These are phyloP conservation scores for Dioszegia crocea DNA, from an alignment of 768 basidiomycete genomes.

Conservation along the genomic window DNA sequence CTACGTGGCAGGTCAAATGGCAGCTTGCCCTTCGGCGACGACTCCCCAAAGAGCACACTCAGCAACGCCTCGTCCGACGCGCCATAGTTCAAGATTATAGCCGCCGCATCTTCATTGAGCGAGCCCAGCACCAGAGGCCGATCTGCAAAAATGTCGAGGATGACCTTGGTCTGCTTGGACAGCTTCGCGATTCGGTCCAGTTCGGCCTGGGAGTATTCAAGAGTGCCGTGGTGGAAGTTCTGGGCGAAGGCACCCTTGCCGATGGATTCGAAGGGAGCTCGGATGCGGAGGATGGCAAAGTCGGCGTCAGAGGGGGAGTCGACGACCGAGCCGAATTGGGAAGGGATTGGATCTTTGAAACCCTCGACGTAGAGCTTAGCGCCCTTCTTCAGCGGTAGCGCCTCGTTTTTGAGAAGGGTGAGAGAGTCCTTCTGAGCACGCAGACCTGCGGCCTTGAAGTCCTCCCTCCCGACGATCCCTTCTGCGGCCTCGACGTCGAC, in stretches of 20 bases:
- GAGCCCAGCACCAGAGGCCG: slow-evolving; percentile 7
- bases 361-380: slow-evolving; percentile 3
- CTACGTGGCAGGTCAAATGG: slow-evolving; percentile 10
- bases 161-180: slow-evolving; percentile 5
- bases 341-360: slow-evolving; percentile 3
- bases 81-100: slow-evolving; percentile 7
- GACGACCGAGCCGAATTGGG: neutral
- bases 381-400: neutral
- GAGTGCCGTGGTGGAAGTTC: slow-evolving; percentile 9
- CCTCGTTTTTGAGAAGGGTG: slow-evolving; percentile 1
- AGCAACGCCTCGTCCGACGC: slow-evolving; percentile 1
- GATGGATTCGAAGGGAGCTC: slow-evolving; percentile 3
- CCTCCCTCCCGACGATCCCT: slow-evolving; percentile 2
- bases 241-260: slow-evolving; percentile 7
- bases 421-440: slow-evolving; percentile 11
- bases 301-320: slow-evolving; percentile 1
- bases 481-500: slow-evolving; percentile 10
- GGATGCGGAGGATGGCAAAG: slow-evolving; percentile 8
- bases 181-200: slow-evolving; percentile 8
- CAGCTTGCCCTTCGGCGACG: slow-evolving; percentile 5
- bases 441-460: slow-evolving; percentile 1
- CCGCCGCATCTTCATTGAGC: slow-evolving; percentile 1
- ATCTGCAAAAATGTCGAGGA: slow-evolving; percentile 9
- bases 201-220: slow-evolving; percentile 3
- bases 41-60: slow-evolving; percentile 6